phyloP scores from a whole-genome alignment of 805 yeast species.

The Saccharomycopsis babjevae region DNA sequence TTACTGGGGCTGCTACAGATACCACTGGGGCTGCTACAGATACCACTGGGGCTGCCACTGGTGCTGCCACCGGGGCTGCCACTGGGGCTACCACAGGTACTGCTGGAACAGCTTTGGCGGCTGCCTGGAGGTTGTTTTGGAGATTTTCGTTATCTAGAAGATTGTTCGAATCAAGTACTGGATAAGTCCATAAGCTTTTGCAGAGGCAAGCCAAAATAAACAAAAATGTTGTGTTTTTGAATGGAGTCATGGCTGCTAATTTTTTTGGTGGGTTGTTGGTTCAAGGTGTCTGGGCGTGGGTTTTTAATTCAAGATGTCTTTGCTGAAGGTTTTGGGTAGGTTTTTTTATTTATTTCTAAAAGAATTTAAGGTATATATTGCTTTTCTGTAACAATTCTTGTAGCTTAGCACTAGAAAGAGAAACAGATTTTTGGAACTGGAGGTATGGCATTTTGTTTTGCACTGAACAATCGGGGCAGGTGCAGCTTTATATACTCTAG shows the following conservation, averaged over 20 bases:
- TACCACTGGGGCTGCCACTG: neutral
- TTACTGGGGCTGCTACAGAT: neutral
- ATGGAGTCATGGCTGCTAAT: neutral
- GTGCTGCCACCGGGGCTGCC: neutral
- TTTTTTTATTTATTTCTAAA: too few species aligned
- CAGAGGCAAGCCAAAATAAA: neutral
- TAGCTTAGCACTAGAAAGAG: too few species aligned
- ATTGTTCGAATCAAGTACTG: neutral
- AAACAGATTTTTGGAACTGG: too few species aligned
- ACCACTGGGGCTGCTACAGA: neutral
- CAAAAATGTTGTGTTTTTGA: neutral
- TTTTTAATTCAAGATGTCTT: too few species aligned
- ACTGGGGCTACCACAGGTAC: neutral
- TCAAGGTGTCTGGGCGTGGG: too few species aligned
- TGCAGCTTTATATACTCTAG: too few species aligned
- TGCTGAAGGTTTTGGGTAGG: too few species aligned
- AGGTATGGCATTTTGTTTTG: too few species aligned
- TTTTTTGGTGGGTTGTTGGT: too few species aligned
- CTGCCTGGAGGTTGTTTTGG: neutral
- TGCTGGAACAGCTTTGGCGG: neutral
- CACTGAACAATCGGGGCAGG: too few species aligned
- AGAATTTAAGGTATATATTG: too few species aligned
- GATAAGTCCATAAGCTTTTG: neutral
- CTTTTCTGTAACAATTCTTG: too few species aligned
- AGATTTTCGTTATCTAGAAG: neutral